Conservation (phyloP, 2,329 filamentous ascomycete species). For the Grosmannia huntii region DNA sequence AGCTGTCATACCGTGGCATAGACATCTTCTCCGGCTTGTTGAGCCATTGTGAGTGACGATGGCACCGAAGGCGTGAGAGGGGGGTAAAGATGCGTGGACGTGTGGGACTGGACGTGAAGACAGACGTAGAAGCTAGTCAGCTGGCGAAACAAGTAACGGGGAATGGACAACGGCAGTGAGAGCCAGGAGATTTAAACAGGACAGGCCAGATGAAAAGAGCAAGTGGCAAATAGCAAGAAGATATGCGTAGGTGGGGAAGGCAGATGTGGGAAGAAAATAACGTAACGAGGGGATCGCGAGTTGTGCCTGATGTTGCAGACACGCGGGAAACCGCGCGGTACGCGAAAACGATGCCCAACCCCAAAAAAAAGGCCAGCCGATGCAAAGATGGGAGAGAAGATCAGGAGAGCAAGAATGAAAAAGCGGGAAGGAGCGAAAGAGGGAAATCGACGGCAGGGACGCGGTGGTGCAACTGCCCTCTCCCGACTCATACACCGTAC, state of each 20-base stretch:
- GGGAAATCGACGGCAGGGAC: not conserved
- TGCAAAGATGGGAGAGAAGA: not conserved
- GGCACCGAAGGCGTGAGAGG: not conserved
- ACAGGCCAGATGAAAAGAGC: not conserved
- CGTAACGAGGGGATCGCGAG: not conserved
- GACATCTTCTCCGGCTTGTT: conserved; percentile 32
- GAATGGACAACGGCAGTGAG: not conserved
- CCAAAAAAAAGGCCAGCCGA: not conserved
- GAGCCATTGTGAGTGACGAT: conserved; percentile 21
- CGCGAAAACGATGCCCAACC: not conserved
- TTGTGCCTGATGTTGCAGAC: not conserved
- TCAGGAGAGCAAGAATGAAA: not conserved
- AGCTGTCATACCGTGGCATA: conserved; percentile 41
- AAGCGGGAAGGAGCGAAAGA: not conserved
- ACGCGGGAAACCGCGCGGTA: not conserved
- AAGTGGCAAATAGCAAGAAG: not conserved
- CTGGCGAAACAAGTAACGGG: not conserved
- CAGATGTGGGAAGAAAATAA: not conserved
- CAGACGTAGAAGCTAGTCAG: not conserved
- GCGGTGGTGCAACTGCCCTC: not conserved
- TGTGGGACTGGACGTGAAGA: not conserved
- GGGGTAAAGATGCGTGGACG: not conserved
- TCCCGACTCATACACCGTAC: not conserved
- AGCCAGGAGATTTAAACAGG: not conserved
- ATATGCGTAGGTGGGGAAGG: conserved; percentile 11